Base-by-base conservation (phyloP, 352 stramenopile genomes). In the Pythium apleroticum region DNA sequence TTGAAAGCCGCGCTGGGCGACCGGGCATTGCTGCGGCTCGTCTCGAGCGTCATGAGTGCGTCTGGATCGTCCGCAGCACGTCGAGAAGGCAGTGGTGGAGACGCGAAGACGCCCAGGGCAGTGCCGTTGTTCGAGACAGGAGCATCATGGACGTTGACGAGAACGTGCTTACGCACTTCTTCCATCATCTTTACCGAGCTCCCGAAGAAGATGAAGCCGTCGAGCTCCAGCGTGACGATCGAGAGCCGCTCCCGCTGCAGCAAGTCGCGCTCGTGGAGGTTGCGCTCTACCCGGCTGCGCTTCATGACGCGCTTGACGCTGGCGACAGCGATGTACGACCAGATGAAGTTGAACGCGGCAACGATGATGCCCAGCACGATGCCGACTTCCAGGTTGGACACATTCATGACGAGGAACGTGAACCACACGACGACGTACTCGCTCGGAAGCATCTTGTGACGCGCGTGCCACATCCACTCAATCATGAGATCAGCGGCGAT, bases 401-500 rank as follows among this genome's bases (percentile, higher is more conserved):
- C 77, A 41, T 98, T 95, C 76, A 99, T 98, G 19, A 95, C 77
- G 35, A 87, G 50, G 78, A 99, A 99, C 20, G 97, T 99, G 30
- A 90, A 74, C 68, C 98, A 81, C 4, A 97, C 89, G 63, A 99
- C 89, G 7, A 77, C 71, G 69, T 99, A 99, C 76, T 99, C 96
- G 28, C 86, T 82, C 15, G 68, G 35, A 39, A 94, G 84, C 67
- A 96, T 89, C 57, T 93, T 95, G 69, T 94, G 88, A 49, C 86
- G 83, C 28, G 88, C 86, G 60, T 94, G 88, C 73, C 81, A 91
- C 62, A 93, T 89, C 97, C 97, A 99, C 76, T 99, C 97, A 55
- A 91, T 83, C 89, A 99, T 97, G 14, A 99, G 76, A 69, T 99
- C 97, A 7, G 96, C 74, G 43, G 93, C 97, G 69, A 99, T 98